A percentile compares a stretch with the other conserved stretches of the same genome.
Conservation (phyloP, 2,329 filamentous ascomycete genomes). For the Rutstroemia sp. region DNA sequence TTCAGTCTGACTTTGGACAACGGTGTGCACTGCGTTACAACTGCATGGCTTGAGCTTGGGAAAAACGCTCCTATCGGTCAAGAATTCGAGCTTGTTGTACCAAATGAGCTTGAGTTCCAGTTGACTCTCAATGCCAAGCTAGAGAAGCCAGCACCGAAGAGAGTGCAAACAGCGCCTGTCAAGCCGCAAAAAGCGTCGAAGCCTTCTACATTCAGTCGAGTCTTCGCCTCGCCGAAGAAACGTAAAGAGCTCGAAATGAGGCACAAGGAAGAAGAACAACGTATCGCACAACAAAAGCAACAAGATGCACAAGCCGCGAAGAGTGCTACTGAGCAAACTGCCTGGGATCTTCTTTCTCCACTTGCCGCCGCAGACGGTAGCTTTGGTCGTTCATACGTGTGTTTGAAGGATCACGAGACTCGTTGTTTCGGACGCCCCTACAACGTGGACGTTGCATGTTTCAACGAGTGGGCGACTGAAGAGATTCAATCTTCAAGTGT, state of each 20-base stretch:
- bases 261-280: constrained; percentile 76
- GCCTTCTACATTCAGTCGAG: constrained; percentile 80
- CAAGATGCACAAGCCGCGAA: constrained; percentile 59
- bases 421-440: constrained; percentile 84
- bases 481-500: constrained; percentile 78
- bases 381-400: constrained; percentile 90
- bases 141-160: constrained; percentile 61
- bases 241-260: constrained; percentile 87
- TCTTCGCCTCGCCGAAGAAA: constrained; percentile 94
- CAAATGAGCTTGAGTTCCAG: constrained; percentile 98
- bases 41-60: constrained; percentile 87
- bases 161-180: constrained; percentile 47
- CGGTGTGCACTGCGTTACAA: constrained; percentile 94
- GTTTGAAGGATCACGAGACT: constrained; percentile 84
- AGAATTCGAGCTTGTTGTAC: constrained; percentile 94
- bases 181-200: constrained; percentile 63
- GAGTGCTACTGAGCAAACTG: constrained; percentile 56
- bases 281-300: constrained; percentile 51
- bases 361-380: constrained; percentile 86
- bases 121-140: constrained; percentile 94
- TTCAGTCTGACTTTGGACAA: constrained; percentile 98
- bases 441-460: constrained; percentile 83
- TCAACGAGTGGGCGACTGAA: constrained; percentile 98
- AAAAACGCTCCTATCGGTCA: constrained; percentile 92
- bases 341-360: constrained; percentile 82